Evolutionary conservation across 768 basidiomycete species (phyloP), one percentile per base, ranked within the genome.

Genomic region (Mycena floridula): DNA sequence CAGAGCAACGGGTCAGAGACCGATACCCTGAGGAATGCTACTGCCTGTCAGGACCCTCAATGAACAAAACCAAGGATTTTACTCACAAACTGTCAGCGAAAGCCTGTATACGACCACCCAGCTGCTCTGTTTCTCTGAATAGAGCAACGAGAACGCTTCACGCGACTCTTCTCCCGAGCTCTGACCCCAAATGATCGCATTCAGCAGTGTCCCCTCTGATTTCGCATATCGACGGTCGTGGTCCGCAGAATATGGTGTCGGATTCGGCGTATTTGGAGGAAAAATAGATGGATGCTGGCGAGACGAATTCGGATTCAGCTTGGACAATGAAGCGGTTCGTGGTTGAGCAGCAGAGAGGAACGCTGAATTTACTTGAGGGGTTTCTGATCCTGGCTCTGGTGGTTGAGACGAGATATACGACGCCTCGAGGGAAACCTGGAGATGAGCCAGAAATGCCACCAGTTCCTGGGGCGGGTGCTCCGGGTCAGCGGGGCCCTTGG

Each of bases 41-140:
- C 47, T 45, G 24, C 42, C 0, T 37, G 25, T 8, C 4, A 30
- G 26, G 11, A 15, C 15, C n/a, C 4, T 30, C 8, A 38, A 42
- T 20, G 11, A 45, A 25, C 23, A 23, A 42, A 20, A 3, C 3
- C 18, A 22, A 21, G 37, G 12, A 15, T 18, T 7, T 20, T 42
- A 69, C 88, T 68, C 57, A 92, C 92, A 80, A 40, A 95, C 80
- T 30, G 82, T 79, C n/a, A 93, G 65, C 18, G 78, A 73, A 46
- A 93, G 72, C 46, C 73, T 73, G 64, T 90, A 95, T 4, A 93
- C 66, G 3, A 85, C 88, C n/a, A 86, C 64, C 91, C 90, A 96
- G 13, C 66, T 59, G 36, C 72, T 59, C 43, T 81, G 73, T 6
- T 62, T 54, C 43, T 78, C 70, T 5, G 79, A 81, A 78, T 83